Conservation (phyloP, 2,329 filamentous ascomycete genomes). For the Pestalotiopsis sp. region DNA sequence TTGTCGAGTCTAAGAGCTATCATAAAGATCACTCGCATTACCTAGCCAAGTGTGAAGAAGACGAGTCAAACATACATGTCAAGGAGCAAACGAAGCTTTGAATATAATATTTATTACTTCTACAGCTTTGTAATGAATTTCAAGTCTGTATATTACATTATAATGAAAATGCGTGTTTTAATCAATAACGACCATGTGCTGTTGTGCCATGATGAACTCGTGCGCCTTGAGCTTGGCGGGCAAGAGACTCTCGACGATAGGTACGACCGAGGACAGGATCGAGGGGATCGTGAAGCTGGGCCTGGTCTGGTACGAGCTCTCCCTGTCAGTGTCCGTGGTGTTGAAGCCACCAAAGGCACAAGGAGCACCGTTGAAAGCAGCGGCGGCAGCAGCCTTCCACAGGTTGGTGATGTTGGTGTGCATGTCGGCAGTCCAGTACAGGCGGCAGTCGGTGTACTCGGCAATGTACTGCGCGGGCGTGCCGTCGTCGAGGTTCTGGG, state of each 20-base stretch:
- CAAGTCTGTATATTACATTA: slow-evolving; percentile 6
- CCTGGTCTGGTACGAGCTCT: slow-evolving; percentile 16
- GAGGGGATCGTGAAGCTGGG: slow-evolving; percentile 1
- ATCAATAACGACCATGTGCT: slow-evolving; percentile 31
- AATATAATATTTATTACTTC: neutral
- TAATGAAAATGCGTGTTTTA: slow-evolving; percentile 16
- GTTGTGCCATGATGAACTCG: slow-evolving; percentile 4
- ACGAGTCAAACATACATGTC: neutral
- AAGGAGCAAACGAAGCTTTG: neutral
- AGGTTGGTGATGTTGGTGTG: slow-evolving; percentile 46
- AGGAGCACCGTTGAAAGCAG: slow-evolving; percentile 43
- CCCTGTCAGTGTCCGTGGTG: slow-evolving; percentile 13
- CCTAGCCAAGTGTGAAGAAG: neutral
- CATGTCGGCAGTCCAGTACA: slow-evolving; percentile 56
- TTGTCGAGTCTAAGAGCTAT: neutral
- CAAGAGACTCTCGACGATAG: neutral
- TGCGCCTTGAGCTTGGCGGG: neutral
- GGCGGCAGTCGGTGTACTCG: slow-evolving; percentile 51
- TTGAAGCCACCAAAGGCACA: slow-evolving; percentile 41
- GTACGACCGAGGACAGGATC: neutral
- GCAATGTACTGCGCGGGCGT: slow-evolving; percentile 51
- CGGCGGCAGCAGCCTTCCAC: slow-evolving; percentile 47
- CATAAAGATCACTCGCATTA: neutral
- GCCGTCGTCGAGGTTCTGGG: slow-evolving; percentile 39
- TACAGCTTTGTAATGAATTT: neutral